Evolutionary conservation across 129 eudicot genomes (phyloP), one percentile per base, ranked within the genome.

Genomic region (Rutidosis leptorrhynchoides): DNA sequence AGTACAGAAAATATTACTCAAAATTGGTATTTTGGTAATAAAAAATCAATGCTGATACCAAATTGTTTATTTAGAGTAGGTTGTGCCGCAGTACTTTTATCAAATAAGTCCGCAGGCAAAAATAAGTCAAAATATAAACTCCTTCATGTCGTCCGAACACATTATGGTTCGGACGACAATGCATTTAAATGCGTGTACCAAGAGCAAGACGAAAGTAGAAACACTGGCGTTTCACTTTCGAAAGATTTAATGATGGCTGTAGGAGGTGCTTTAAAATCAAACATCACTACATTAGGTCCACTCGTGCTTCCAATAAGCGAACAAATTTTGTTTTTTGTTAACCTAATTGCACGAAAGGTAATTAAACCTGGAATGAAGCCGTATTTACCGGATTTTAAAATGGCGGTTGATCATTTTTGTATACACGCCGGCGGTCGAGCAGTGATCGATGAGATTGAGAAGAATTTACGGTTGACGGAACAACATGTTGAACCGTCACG

Each of bases 381-480:
- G 0, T 83, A 83, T 20, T 64, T 80, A 1, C 88, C 88, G 7
- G 86, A 86, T 69, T 80, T 82, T 26, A 86, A 83, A 37, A 67
- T 72, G 9, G 88, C 88, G 14, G 79, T 85, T 27, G 70, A 82
- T 26, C 91, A 81, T 68, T 85, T 82, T 64, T 85, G 91, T 64
- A 82, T 85, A 15, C 90, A 85, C 24, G 86, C 90, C 8, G 90
- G 90, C 19, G 90, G 90, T 23, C 28, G 90, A 16, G 90, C 84
- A 43, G 91, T 85, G 42, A 85, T 85, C 30, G 91, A 85, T 25
- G 87, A 85, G 68, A 73, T 85, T 56, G 72, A 82, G 85, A 82
- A 73, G 81, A 85, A 66, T 49, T 17, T 85, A 9, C 72, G 62
- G 72, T 58, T 85, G 8, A 56, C 49, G 32, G 66, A 78, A 27